phyloP scores from a whole-genome alignment of 2,329 filamentous ascomycete species.

The Colletotrichum musae region DNA sequence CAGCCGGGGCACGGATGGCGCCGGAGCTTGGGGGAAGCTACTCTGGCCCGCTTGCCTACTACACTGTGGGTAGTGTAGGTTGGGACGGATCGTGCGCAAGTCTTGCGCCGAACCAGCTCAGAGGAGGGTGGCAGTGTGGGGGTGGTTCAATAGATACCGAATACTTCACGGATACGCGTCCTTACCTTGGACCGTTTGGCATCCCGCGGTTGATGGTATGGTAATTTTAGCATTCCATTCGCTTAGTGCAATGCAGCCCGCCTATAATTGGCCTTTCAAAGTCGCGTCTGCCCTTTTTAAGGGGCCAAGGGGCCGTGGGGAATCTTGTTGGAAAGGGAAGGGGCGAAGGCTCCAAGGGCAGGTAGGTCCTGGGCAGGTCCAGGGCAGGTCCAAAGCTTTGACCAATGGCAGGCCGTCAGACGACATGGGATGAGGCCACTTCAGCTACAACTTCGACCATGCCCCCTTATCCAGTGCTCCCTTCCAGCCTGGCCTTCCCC shows the following conservation, averaged over 20 bases:
- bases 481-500: conserved; percentile 40
- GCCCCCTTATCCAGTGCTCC: conserved; percentile 40
- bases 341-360: conserved; percentile 23
- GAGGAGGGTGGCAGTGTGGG: conserved; percentile 8
- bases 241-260: background rate
- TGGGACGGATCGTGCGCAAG: too few relatives aligned
- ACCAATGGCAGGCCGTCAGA: conserved; percentile 38
- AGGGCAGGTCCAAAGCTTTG: conserved; percentile 32
- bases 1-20: too few relatives aligned
- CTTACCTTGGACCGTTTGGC: conserved; percentile 1
- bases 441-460: conserved; percentile 53
- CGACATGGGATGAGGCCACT: conserved; percentile 53
- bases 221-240: conserved; percentile 5
- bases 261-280: background rate
- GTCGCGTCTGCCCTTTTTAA: too few relatives aligned
- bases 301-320: conserved; percentile 8
- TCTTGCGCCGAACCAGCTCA: background rate
- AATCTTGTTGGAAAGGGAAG: conserved; percentile 22
- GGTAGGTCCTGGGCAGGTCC: conserved; percentile 26
- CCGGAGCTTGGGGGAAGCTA: too few relatives aligned
- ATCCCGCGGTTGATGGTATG: background rate
- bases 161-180: conserved; percentile 4
- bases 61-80: too few relatives aligned
- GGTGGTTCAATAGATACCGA: too few relatives aligned
- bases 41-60: too few relatives aligned